Conservation (phyloP, 441 rosid genomes). For the Gossypium gossypioides region DNA sequence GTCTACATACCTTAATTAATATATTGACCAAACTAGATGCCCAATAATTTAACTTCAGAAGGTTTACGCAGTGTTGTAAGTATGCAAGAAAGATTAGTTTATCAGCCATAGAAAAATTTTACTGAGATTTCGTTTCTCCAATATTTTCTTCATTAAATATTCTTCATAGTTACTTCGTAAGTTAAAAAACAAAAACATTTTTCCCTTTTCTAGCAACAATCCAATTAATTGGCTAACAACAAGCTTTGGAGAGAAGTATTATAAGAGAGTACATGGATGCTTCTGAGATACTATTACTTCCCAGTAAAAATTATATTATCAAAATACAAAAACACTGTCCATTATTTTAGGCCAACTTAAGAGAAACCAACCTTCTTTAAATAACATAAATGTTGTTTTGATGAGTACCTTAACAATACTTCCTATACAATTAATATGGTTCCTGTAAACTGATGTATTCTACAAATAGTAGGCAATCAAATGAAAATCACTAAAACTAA, state of each 20-base stretch:
- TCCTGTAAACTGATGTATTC: neutral
- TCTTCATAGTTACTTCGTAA: neutral
- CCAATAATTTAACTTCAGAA: neutral
- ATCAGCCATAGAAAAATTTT: neutral
- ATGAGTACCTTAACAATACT: neutral
- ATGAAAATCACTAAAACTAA: neutral
- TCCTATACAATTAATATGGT: neutral
- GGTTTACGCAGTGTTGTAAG: neutral
- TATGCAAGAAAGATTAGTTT: neutral
- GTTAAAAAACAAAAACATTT: neutral
- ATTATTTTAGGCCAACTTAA: neutral
- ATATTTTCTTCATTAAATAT: neutral
- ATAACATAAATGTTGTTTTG: neutral
- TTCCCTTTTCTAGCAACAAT: neutral
- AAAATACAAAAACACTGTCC: neutral
- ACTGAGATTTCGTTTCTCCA: neutral
- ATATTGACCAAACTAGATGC: neutral
- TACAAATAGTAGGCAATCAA: neutral
- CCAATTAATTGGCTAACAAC: neutral
- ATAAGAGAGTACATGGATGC: neutral
- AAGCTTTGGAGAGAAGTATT: neutral
- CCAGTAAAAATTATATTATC: neutral
- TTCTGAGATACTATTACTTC: neutral
- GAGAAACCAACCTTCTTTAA: neutral
- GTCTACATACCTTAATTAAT: neutral